Percentiles rank a stretch among this genome's conserved stretches.
Evolutionary conservation across 2,329 filamentous ascomycete genomes (phyloP).

Genomic region (Phaeomoniella chlamydospora): DNA sequence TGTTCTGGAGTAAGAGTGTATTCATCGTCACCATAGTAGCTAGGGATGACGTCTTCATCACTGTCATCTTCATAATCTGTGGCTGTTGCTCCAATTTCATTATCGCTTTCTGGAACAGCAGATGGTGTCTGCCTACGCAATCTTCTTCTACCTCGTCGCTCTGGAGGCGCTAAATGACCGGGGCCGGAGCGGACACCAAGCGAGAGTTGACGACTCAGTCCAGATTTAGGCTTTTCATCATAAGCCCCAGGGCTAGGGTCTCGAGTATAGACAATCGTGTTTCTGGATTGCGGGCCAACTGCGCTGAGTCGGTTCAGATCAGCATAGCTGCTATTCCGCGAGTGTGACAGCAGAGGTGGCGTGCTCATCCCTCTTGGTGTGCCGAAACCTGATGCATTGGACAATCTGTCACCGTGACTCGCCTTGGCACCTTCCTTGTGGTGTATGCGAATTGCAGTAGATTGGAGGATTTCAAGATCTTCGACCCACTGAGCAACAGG

Average conservation of each 20-base stretch:
- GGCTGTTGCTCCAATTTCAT: constrained; percentile 14
- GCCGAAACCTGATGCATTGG: constrained; percentile 24
- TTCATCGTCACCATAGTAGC: constrained; percentile 23
- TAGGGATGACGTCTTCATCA: constrained; percentile 21
- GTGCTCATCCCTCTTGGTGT: constrained; percentile 22
- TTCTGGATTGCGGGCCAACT: constrained; percentile 21
- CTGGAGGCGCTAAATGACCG: constrained; percentile 15
- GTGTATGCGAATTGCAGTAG: constrained; percentile 43
- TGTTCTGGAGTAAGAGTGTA: constrained; percentile 21
- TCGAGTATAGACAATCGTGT: constrained; percentile 23
- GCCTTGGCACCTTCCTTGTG: constrained; percentile 21
- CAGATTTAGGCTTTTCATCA: constrained; percentile 16
- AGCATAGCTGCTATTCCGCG: constrained; percentile 15
- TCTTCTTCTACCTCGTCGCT: constrained; percentile 15
- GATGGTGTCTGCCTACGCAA: constrained; percentile 11
- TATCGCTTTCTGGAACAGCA: constrained; percentile 13
- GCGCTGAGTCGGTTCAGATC: constrained; percentile 17
- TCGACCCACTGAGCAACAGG: constrained; percentile 54
- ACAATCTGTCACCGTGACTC: constrained; percentile 17
- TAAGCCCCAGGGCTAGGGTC: constrained; percentile 17
- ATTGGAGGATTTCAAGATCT: constrained; percentile 47
- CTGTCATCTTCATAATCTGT: constrained; percentile 19
- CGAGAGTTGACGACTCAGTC: constrained; percentile 20
- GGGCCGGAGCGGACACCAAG: constrained; percentile 25
- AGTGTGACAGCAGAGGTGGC: constrained; percentile 16